Conservation (phyloP, 1,284 basidiomycete genomes). For the Ganoderma lucidum region DNA sequence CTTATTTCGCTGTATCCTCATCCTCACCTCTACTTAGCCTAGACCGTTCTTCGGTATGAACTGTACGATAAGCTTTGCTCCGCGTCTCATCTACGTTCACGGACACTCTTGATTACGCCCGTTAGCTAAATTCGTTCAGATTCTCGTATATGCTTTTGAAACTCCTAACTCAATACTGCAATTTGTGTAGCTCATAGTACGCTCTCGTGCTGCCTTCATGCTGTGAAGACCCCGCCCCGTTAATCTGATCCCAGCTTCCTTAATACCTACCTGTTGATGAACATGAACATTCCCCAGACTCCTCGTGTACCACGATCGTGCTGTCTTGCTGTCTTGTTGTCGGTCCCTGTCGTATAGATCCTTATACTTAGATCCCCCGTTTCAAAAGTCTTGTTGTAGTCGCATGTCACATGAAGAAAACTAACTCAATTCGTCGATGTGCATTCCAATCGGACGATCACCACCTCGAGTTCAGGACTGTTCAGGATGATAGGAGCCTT, state of each 20-base stretch:
- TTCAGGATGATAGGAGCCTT: not conserved
- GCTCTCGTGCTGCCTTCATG: not conserved
- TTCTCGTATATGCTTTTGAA: not conserved
- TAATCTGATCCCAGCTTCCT: not conserved
- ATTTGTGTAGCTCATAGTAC: slow-evolving; percentile 3
- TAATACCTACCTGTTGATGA: slow-evolving; percentile 2
- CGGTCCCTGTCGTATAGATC: not conserved
- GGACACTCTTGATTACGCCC: not conserved
- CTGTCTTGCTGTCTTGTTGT: not conserved
- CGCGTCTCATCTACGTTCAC: not conserved
- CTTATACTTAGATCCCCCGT: not conserved
- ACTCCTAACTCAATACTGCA: not conserved
- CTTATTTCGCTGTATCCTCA: not conserved
- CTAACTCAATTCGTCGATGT: not conserved
- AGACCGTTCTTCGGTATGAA: not conserved
- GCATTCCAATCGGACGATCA: not conserved
- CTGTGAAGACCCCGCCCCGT: not conserved
- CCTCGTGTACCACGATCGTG: not conserved
- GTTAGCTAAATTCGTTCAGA: not conserved
- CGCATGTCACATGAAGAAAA: not conserved
- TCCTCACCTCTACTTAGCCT: not conserved
- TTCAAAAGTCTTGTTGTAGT: slow-evolving; percentile 1
- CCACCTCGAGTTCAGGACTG: not conserved
- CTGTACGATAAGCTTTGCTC: not conserved
- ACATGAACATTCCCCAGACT: not conserved